phyloP scores from a whole-genome alignment of 805 yeast species.

The Nakazawaea sp. region DNA sequence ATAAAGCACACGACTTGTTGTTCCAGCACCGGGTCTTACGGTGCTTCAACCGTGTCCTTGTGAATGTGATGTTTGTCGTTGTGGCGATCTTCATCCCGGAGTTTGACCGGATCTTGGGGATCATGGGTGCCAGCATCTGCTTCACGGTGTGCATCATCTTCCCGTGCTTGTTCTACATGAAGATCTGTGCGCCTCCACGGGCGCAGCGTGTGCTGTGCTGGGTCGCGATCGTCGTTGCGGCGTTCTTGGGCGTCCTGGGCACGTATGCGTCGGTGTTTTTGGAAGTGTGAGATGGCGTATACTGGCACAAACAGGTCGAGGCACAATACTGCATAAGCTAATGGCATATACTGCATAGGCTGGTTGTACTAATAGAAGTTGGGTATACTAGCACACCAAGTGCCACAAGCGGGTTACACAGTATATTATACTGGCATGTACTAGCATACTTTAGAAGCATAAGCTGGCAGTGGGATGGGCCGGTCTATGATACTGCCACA shows the following conservation, averaged over 20 bases:
- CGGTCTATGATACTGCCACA: too few species aligned
- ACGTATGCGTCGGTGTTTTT: slow-evolving; percentile 46
- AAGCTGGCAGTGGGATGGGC: too few species aligned
- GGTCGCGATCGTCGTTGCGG: slow-evolving; percentile 38
- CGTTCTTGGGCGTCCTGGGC: slow-evolving; percentile 49
- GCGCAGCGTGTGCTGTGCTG: slow-evolving; percentile 37
- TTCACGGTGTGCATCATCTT: slow-evolving; percentile 73
- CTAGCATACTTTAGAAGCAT: too few species aligned
- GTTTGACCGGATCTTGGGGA: slow-evolving; percentile 78
- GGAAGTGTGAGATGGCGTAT: slow-evolving; percentile 1
- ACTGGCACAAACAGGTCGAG: too few species aligned
- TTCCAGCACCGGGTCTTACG: background rate
- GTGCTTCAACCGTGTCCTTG: slow-evolving; percentile 27
- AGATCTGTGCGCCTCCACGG: slow-evolving; percentile 45
- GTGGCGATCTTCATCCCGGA: slow-evolving; percentile 73
- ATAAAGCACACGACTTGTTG: background rate
- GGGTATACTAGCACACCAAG: too few species aligned
- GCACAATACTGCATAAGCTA: too few species aligned
- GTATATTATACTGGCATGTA: too few species aligned
- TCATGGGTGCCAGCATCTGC: slow-evolving; percentile 79
- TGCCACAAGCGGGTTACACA: too few species aligned
- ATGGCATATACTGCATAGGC: too few species aligned
- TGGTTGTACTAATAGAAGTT: too few species aligned
- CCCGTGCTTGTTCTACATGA: slow-evolving; percentile 71
- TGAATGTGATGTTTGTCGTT: slow-evolving; percentile 55